Evolutionary conservation across 768 basidiomycete species (phyloP).

Genomic region (Xerocomellus dryophilus): DNA sequence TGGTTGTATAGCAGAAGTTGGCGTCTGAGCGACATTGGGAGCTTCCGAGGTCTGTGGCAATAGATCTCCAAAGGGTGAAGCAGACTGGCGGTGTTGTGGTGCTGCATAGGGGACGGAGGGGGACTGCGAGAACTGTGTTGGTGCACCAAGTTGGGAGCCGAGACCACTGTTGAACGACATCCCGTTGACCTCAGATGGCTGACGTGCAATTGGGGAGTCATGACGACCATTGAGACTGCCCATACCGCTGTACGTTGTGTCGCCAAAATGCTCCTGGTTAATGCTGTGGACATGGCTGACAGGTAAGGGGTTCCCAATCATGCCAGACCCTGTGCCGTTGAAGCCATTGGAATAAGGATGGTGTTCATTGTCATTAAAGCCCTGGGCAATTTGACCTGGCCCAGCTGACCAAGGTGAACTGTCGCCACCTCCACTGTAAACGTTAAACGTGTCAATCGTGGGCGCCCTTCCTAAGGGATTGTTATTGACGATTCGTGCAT

Average conservation of each 20-base stretch:
- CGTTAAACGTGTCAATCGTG: constrained; percentile 39
- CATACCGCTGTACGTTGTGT: constrained; percentile 23
- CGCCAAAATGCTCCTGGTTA: constrained; percentile 27
- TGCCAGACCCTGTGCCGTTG: constrained; percentile 17
- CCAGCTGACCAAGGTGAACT: constrained; percentile 36
- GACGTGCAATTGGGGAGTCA: constrained; percentile 24
- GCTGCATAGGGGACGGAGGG: constrained; percentile 18
- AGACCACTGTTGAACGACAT: constrained; percentile 18
- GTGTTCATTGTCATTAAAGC: constrained; percentile 21
- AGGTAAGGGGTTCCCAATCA: constrained; percentile 18
- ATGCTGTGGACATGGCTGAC: constrained; percentile 21
- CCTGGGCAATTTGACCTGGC: constrained; percentile 20
- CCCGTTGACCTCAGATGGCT: constrained; percentile 25
- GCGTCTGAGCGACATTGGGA: constrained; percentile 18
- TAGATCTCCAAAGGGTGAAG: constrained; percentile 24
- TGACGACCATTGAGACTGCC: constrained; percentile 22
- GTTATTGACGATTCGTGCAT: constrained; percentile 38
- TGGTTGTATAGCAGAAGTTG: constrained; percentile 24
- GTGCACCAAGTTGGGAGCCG: constrained; percentile 20
- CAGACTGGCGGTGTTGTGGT: constrained; percentile 20
- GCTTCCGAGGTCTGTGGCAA: constrained; percentile 16
- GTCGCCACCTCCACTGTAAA: constrained; percentile 33
- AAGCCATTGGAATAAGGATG: constrained; percentile 28
- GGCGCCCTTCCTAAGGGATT: constrained; percentile 32
- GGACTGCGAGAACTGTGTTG: constrained; percentile 21